phyloP scores from a whole-genome alignment of 2,329 filamentous ascomycete species.

The Onygenales sp. region DNA sequence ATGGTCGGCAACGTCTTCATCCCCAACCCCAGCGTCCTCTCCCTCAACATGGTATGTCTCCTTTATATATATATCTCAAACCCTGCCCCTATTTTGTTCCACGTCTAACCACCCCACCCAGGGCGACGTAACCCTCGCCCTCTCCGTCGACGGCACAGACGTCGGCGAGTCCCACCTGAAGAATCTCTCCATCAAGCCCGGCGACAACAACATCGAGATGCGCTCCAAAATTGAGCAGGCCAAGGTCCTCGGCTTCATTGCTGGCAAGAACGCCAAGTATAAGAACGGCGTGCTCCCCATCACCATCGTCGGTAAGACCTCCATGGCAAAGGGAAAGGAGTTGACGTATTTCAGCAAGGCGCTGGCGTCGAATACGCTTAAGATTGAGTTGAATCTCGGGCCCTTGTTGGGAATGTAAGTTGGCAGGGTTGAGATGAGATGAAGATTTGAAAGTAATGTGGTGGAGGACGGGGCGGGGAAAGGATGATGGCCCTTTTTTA shows the following conservation, averaged over 20 bases:
- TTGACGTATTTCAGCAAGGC: conserved; percentile 47
- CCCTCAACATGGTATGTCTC: conserved; percentile 38
- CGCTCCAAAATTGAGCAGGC: conserved; percentile 39
- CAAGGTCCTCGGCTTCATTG: conserved; percentile 21
- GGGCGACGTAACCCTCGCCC: conserved; percentile 48
- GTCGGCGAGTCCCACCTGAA: conserved; percentile 44
- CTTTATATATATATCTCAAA: neutral
- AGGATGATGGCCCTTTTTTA: no score
- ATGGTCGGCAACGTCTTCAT: conserved; percentile 46
- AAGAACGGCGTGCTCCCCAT: conserved; percentile 42
- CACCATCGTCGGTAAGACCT: conserved; percentile 41
- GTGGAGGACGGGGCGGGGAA: neutral
- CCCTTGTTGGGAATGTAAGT: conserved; percentile 9
- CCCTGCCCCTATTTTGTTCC: neutral
- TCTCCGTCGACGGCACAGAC: conserved; percentile 37
- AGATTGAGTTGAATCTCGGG: conserved; percentile 33
- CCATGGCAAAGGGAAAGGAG: conserved; percentile 39
- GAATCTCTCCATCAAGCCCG: conserved; percentile 45
- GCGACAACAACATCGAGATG: conserved; percentile 45
- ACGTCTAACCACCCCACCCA: conserved; percentile 7
- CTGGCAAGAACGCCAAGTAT: conserved; percentile 24
- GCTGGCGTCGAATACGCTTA: conserved; percentile 38
- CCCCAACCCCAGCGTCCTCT: conserved; percentile 52
- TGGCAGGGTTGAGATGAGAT: neutral
- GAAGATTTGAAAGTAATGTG: no score